These are phyloP conservation scores for Caryopteris hybrid DNA, from an alignment of 305 asterid genomes.

Conservation along the genomic window DNA sequence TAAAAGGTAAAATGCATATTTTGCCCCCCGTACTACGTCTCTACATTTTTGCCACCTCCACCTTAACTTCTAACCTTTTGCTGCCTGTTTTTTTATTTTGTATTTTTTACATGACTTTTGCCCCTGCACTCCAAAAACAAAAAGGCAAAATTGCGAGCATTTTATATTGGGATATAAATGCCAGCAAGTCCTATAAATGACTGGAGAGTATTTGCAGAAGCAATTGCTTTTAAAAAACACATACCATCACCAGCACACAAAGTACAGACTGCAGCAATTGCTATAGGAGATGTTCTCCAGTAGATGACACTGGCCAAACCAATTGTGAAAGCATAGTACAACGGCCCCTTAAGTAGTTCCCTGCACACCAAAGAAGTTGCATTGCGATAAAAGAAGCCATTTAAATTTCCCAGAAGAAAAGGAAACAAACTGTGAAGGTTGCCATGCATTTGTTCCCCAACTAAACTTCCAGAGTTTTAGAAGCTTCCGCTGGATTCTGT, in stretches of 20 bases:
- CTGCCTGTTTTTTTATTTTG: too few relatives aligned
- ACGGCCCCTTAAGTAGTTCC: slow-evolving; percentile 91
- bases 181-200: neutral
- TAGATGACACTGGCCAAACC: slow-evolving; percentile 63
- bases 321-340: slow-evolving; percentile 82
- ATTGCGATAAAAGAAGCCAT: slow-evolving; percentile 8
- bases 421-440: neutral
- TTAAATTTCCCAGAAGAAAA: neutral
- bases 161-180: neutral
- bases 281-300: slow-evolving; percentile 94
- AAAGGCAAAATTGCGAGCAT: too few relatives aligned
- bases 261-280: slow-evolving; percentile 81
- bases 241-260: slow-evolving; percentile 97
- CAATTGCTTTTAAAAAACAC: neutral
- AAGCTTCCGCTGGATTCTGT: neutral
- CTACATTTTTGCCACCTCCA: too few relatives aligned
- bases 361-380: slow-evolving; percentile 36
- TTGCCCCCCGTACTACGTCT: too few relatives aligned
- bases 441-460: neutral
- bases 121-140: too few relatives aligned
- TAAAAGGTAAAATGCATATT: neutral
- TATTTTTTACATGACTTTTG: too few relatives aligned
- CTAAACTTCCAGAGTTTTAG: neutral
- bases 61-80: too few relatives aligned
- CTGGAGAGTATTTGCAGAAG: neutral